Evolutionary conservation across 257 asterid species (phyloP).

Genomic region (Lithospermum erythrorhizon): DNA sequence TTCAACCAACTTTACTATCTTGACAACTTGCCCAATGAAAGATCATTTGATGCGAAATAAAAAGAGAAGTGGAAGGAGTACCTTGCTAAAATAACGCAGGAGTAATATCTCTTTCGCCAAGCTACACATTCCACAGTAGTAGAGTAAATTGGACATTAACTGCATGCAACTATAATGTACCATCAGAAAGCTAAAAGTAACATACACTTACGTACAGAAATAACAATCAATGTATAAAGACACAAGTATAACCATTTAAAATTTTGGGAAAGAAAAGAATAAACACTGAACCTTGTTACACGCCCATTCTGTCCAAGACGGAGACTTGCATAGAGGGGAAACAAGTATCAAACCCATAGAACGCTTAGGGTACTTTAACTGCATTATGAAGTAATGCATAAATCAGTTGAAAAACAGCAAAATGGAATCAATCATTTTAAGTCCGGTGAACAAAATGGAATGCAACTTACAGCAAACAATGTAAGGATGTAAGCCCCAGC

Average conservation of each 20-base stretch:
- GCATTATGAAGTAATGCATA: conserved; percentile 16
- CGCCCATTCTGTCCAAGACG: conserved; percentile 98
- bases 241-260: not conserved
- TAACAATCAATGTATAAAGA: not conserved
- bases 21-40: not conserved
- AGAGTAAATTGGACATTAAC: conserved; percentile 88
- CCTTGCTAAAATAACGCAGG: conserved; percentile 97
- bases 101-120: conserved; percentile 77
- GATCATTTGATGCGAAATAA: not conserved
- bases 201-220: not conserved
- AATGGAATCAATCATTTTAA: conserved; percentile 11
- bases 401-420: conserved; percentile 9
- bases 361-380: conserved; percentile 64
- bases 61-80: conserved; percentile 13
- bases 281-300: conserved; percentile 62
- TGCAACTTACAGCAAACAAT: conserved; percentile 69
- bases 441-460: not conserved
- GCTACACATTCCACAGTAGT: conserved; percentile 84
- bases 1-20: conserved; percentile 2
- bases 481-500: conserved; percentile 96
- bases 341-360: conserved; percentile 87
- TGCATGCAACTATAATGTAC: conserved; percentile 23
- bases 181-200: conserved; percentile 5
- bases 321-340: conserved; percentile 89
- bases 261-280: not conserved